Evolutionary conservation across 306 rosid species (phyloP), one percentile per base, ranked within the genome.

Genomic region (Morella rubra): DNA sequence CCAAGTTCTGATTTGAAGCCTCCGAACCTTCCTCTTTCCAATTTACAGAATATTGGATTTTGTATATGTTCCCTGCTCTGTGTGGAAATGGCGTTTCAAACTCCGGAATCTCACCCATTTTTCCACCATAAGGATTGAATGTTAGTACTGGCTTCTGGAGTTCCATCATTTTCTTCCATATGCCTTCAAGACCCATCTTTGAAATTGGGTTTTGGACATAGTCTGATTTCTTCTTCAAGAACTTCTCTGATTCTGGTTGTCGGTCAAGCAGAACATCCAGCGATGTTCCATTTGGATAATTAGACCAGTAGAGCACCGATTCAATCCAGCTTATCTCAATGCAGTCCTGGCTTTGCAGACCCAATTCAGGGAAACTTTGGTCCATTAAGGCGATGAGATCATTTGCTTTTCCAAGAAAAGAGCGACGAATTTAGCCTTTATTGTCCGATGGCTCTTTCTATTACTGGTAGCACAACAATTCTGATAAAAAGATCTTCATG

Each of bases 181-280:
- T 47, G 50, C 86, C 88, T 83, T 90, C 90, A 11, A 92, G 83
- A 44, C 11, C 91, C 10, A 1, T 4, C 76, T 81, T 85, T 0
- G 90, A 53, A 67, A 90, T 88, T 0, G 93, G 84, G 1, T 88
- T 62, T 74, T 84, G 88, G 56, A 92, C 87, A 45, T 90, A 90
- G 76, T 90, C 97, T 15, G 93, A 92, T 77, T 91, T 92, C 76
- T 82, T 90, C 89, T 93, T 93, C 82, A 87, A 65, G 62, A 81
- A 90, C 16, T 87, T 85, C 64, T 82, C 89, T 5, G 80, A 54
- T 1, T 77, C 7, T 0, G 84, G 79, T 44, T 84, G 87, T 73
- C 93, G 81, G 37, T 88, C 84, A 47, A 91, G 91, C 78, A 91
- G 75, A 51, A 82, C 81, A 73, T 85, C 82, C 47, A 32, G 19